Evolutionary conservation across 2,329 filamentous ascomycete species (phyloP).

Genomic region (Claviceps purpurea): DNA sequence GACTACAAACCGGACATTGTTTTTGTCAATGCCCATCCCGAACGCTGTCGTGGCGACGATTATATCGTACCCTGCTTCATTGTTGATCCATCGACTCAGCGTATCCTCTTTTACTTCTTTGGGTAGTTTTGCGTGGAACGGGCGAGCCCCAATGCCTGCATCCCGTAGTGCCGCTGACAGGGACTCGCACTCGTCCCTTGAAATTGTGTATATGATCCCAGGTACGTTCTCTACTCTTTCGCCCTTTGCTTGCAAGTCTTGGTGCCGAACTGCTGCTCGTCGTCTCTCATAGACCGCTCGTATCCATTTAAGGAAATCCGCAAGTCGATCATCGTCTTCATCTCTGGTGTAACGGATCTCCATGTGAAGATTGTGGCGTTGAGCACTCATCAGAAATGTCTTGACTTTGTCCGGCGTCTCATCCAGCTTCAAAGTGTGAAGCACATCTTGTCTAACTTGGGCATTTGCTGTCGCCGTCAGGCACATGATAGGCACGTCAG

Average conservation of each 20-base stretch:
- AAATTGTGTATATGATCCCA: constrained; percentile 71
- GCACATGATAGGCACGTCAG: constrained; percentile 80
- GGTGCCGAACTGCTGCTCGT: constrained; percentile 40
- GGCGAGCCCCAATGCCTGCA: constrained; percentile 59
- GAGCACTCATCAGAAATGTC: constrained; percentile 71
- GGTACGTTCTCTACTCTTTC: constrained; percentile 52
- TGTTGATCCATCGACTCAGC: constrained; percentile 57
- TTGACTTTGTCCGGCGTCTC: constrained; percentile 43
- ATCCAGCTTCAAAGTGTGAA: constrained; percentile 59
- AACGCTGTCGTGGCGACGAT: constrained; percentile 94
- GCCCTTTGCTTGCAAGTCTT: constrained; percentile 40
- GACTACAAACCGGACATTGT: constrained; percentile 85
- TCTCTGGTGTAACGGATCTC: constrained; percentile 76
- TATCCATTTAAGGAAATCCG: constrained; percentile 67
- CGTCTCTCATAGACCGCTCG: constrained; percentile 58
- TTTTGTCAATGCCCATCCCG: constrained; percentile 95
- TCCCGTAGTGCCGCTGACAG: constrained; percentile 51
- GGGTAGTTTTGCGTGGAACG: constrained; percentile 58
- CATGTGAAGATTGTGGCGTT: constrained; percentile 76
- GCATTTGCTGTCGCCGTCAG: constrained; percentile 83
- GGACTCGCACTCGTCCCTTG: constrained; percentile 59
- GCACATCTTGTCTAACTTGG: constrained; percentile 69
- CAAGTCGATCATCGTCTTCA: constrained; percentile 56
- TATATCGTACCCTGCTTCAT: constrained; percentile 68
- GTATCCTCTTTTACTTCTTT: constrained; percentile 59